phyloP scores from a whole-genome alignment of 2,329 filamentous ascomycete genomes.

The Nemania serpens region DNA sequence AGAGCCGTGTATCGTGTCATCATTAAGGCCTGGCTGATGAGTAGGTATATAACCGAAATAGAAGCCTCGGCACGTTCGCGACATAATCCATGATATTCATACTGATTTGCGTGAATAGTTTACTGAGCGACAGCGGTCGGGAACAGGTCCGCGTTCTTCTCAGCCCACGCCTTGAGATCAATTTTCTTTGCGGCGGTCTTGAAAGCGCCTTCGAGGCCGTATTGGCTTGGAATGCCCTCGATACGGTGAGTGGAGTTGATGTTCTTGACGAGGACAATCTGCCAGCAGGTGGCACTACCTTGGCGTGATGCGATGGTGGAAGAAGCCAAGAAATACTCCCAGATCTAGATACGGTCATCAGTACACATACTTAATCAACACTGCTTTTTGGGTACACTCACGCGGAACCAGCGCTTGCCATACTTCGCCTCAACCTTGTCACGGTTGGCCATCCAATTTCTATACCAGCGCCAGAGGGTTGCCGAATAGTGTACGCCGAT shows the following conservation, averaged over 20 bases:
- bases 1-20: not conserved
- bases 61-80: not conserved
- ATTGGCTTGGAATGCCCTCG: conserved; percentile 71
- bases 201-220: conserved; percentile 66
- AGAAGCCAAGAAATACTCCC: conserved; percentile 81
- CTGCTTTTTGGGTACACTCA: conserved; percentile 53
- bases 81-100: not conserved
- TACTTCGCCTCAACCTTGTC: conserved; percentile 96
- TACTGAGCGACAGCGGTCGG: conserved; percentile 39
- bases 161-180: conserved; percentile 42
- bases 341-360: conserved; percentile 51
- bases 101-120: not conserved
- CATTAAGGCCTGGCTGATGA: not conserved
- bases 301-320: conserved; percentile 78
- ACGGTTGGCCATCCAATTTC: conserved; percentile 94
- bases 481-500: conserved; percentile 96
- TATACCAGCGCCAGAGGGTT: conserved; percentile 97
- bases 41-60: not conserved
- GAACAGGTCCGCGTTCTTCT: conserved; percentile 43
- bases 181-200: conserved; percentile 40
- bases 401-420: conserved; percentile 91
- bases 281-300: conserved; percentile 76
- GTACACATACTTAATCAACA: not conserved
- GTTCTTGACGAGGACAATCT: conserved; percentile 80
- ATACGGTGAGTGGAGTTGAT: conserved; percentile 80